These are phyloP conservation scores for Marchantia polymorpha DNA, from an alignment of 225 moss, liverwort and hornwort species.

Conservation along the genomic window DNA sequence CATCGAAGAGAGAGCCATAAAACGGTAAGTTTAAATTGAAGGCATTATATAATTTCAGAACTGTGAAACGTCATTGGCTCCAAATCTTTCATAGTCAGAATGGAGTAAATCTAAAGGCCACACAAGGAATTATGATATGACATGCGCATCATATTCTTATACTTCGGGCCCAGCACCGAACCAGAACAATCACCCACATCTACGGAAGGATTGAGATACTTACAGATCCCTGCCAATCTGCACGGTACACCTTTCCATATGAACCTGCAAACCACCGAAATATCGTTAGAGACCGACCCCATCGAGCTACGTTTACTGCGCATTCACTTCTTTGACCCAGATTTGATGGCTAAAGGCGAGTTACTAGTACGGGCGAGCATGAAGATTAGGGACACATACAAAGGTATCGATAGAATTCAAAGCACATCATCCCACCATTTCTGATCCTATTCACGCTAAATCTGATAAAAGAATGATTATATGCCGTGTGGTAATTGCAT, in stretches of 20 bases:
- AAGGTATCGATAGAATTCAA: too few species aligned
- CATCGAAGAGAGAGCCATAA: neutral
- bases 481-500: too few species aligned
- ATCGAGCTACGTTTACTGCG: too few species aligned
- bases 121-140: neutral
- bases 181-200: neutral
- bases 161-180: neutral
- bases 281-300: neutral
- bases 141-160: neutral
- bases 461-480: too few species aligned
- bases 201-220: slow-evolving; percentile 23
- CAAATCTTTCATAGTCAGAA: neutral
- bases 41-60: neutral
- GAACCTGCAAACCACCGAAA: slow-evolving; percentile 51
- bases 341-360: too few species aligned
- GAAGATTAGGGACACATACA: too few species aligned
- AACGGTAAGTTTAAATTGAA: neutral
- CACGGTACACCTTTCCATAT: slow-evolving; percentile 95
- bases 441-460: too few species aligned
- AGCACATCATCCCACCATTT: too few species aligned
- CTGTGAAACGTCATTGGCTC: neutral
- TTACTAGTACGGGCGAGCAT: too few species aligned
- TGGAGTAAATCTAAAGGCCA: too few species aligned
- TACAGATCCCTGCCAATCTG: slow-evolving; percentile 98
- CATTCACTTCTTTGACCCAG: too few species aligned